Percentiles rank a stretch among this genome's conserved stretches.
Evolutionary conservation across 2,329 filamentous ascomycete species (phyloP).

Genomic region (Aspergillus ochraceus): DNA sequence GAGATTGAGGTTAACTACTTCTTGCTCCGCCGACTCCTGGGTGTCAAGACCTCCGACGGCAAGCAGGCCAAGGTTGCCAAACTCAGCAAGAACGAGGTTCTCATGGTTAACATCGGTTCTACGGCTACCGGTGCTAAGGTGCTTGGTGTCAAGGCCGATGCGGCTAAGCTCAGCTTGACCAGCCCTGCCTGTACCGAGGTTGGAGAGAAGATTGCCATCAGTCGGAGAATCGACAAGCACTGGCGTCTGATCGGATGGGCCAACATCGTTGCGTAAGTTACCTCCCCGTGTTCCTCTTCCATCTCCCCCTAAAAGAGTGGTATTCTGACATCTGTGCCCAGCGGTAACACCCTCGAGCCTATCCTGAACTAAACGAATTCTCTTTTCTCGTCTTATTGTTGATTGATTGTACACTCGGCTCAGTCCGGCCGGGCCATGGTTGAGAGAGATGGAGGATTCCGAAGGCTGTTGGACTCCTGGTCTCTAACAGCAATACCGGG

Average conservation of each 20-base stretch:
- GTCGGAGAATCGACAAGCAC: constrained; percentile 97
- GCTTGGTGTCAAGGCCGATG: constrained; percentile 94
- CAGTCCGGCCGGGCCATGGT: constrained; percentile 12
- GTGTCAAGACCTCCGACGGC: constrained; percentile 96
- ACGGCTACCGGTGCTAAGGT: constrained; percentile 98
- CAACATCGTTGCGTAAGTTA: constrained; percentile 64
- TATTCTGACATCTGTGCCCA: constrained; percentile 21
- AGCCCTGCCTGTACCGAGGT: constrained; percentile 95
- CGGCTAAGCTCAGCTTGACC: constrained; percentile 89
- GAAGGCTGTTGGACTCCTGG: constrained; percentile 8
- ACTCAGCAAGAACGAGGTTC: constrained; percentile 95
- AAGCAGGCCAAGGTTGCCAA: constrained; percentile 99
- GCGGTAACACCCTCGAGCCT: constrained; percentile 50
- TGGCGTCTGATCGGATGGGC: constrained; percentile 95
- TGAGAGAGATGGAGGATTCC: constrained; percentile 13
- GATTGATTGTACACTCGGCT: constrained; percentile 13
- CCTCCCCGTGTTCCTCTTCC: background rate
- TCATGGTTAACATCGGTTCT: constrained; percentile 99
- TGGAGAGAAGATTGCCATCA: constrained; percentile 96
- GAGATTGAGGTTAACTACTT: constrained; percentile 99
- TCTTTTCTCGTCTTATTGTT: background rate
- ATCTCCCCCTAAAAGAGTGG: constrained; percentile 1
- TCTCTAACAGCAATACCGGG: constrained; percentile 20
- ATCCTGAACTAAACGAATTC: constrained; percentile 37
- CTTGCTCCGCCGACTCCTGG: constrained; percentile 86